Percentiles rank a stretch among this genome's conserved stretches.
phyloP scores from a whole-genome alignment of 164 flowering plant species.

The Berberis thunbergii region DNA sequence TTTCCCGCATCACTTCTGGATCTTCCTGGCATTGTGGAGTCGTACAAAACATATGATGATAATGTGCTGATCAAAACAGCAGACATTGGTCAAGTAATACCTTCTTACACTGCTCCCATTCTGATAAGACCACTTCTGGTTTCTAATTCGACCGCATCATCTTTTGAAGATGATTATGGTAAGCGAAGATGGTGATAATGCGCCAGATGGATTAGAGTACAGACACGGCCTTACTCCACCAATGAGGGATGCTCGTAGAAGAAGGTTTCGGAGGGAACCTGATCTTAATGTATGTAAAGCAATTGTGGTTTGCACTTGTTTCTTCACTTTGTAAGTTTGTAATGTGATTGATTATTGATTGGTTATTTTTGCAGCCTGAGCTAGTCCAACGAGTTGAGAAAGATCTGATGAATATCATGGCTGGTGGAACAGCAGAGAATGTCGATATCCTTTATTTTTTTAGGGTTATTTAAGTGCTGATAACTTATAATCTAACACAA shows the following conservation, averaged over 20 bases:
- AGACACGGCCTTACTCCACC: conserved; percentile 97
- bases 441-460: conserved; percentile 49
- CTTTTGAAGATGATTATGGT: conserved; percentile 75
- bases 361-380: conserved; percentile 62
- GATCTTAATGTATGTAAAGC: conserved; percentile 59
- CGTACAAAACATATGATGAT: conserved; percentile 93
- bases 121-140: neutral
- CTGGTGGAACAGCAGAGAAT: conserved; percentile 62
- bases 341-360: neutral
- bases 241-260: conserved; percentile 92
- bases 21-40: conserved; percentile 85
- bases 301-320: neutral
- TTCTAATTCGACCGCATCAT: neutral
- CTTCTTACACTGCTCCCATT: neutral
- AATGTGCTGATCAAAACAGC: conserved; percentile 78
- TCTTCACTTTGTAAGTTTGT: neutral
- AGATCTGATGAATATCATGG: conserved; percentile 66
- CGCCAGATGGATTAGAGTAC: conserved; percentile 66
- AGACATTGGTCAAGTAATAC: conserved; percentile 78
- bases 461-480: neutral
- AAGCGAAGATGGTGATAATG: conserved; percentile 63
- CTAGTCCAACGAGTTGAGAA: conserved; percentile 83
- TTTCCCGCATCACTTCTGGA: conserved; percentile 85
- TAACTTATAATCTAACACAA: neutral
- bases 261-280: conserved; percentile 90